Evolutionary conservation across 2,329 filamentous ascomycete genomes (phyloP).

Genomic region (Xylariaceae sp.): DNA sequence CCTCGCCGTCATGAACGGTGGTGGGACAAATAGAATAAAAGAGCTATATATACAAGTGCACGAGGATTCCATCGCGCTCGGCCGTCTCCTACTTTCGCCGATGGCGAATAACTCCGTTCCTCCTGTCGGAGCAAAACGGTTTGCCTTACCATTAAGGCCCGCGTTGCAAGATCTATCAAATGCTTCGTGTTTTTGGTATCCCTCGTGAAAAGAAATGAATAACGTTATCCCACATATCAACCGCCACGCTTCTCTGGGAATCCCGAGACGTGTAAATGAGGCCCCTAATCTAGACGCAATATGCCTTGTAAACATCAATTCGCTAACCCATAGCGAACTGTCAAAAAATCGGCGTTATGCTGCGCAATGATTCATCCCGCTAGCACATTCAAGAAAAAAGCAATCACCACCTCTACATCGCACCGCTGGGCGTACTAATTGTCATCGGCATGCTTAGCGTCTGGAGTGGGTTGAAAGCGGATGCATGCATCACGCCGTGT

Average conservation of each 20-base stretch:
- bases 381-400: conserved; percentile 29
- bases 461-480: conserved; percentile 63
- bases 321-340: conserved; percentile 30
- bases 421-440: conserved; percentile 60
- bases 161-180: conserved; percentile 36
- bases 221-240: conserved; percentile 29
- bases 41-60: conserved; percentile 41
- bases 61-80: conserved; percentile 22
- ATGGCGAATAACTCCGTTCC: conserved; percentile 10
- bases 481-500: conserved; percentile 41
- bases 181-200: conserved; percentile 38
- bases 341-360: conserved; percentile 30
- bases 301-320: conserved; percentile 33
- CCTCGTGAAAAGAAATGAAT: conserved; percentile 33
- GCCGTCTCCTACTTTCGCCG: conserved; percentile 13
- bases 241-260: conserved; percentile 20
- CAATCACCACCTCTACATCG: conserved; percentile 39
- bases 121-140: conserved; percentile 3
- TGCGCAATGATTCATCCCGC: conserved; percentile 31
- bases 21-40: conserved; percentile 30
- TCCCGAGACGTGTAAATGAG: conserved; percentile 27
- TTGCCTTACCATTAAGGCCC: conserved; percentile 17
- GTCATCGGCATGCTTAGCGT: conserved; percentile 70
- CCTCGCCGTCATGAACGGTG: conserved; percentile 23
- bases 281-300: conserved; percentile 19